A percentile compares a stretch with the other conserved stretches of the same genome.
These are phyloP conservation scores for Colletotrichum shisoi DNA, from an alignment of 2,329 filamentous ascomycete species.

Conservation along the genomic window DNA sequence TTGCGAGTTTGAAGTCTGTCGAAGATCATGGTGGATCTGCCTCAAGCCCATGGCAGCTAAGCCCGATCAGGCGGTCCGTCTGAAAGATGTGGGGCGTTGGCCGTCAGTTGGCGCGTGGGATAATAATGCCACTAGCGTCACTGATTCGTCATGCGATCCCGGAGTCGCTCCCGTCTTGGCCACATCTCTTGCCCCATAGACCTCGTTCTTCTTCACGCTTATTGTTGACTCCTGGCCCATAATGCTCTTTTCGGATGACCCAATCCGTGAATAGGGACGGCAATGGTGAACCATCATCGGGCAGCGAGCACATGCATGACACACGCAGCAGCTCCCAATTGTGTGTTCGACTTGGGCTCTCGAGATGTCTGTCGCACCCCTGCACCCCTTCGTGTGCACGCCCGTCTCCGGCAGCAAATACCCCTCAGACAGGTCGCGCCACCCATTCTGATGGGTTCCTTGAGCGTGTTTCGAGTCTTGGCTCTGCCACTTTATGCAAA, in stretches of 20 bases:
- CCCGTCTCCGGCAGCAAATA: neutral
- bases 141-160: conserved; percentile 7
- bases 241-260: conserved; percentile 29
- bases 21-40: conserved; percentile 39
- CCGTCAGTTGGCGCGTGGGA: conserved; percentile 5
- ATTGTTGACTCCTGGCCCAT: conserved; percentile 19
- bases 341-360: conserved; percentile 5
- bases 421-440: neutral
- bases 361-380: neutral
- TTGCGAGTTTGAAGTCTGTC: conserved; percentile 39
- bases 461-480: conserved; percentile 35
- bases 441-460: neutral
- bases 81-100: conserved; percentile 11
- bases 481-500: conserved; percentile 28
- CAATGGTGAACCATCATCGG: neutral
- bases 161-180: conserved; percentile 32
- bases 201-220: conserved; percentile 12
- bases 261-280: conserved; percentile 13
- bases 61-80: conserved; percentile 18
- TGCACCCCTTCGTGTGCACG: neutral
- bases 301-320: conserved; percentile 2
- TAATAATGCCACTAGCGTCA: conserved; percentile 5
- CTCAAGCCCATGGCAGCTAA: conserved; percentile 35
- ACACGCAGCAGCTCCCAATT: neutral
- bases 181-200: conserved; percentile 15